Percentiles rank a stretch among this genome's conserved stretches.
phyloP scores from a whole-genome alignment of 2,329 filamentous ascomycete genomes.

The Aspergillus proliferans region DNA sequence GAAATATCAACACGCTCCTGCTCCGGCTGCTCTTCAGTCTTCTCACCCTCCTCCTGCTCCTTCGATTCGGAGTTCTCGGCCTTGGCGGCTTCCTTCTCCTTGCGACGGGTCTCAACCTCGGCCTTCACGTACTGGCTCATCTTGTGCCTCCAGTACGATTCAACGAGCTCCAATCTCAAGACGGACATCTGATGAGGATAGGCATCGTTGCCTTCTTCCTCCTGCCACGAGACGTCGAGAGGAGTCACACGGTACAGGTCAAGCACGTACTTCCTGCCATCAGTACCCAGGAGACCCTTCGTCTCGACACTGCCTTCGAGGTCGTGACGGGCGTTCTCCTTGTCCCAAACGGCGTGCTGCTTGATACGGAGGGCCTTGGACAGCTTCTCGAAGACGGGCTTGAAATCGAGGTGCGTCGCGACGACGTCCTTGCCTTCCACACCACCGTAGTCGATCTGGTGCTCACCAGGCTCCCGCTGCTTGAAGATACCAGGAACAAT shows the following conservation, averaged over 20 bases:
- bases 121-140: constrained; percentile 82
- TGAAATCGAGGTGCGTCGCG: constrained; percentile 81
- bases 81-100: constrained; percentile 32
- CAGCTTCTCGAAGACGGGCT: constrained; percentile 76
- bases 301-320: constrained; percentile 95
- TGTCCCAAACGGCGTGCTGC: constrained; percentile 96
- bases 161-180: constrained; percentile 80
- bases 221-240: constrained; percentile 83
- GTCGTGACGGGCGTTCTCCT: constrained; percentile 82
- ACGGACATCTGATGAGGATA: constrained; percentile 98
- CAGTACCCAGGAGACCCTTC: constrained; percentile 93
- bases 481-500: constrained; percentile 99
- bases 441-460: constrained; percentile 97
- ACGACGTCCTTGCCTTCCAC: constrained; percentile 96
- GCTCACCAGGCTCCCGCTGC: constrained; percentile 92
- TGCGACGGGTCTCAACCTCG: constrained; percentile 62
- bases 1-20: constrained; percentile 76
- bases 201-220: constrained; percentile 57
- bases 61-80: constrained; percentile 35
- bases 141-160: constrained; percentile 75
- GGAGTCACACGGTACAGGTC: constrained; percentile 94
- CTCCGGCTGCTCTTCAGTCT: constrained; percentile 34
- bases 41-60: constrained; percentile 30
- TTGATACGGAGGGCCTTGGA: constrained; percentile 88
- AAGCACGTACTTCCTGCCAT: constrained; percentile 94